These are phyloP conservation scores for Aspergillus sp. DNA, from an alignment of 2,329 filamentous ascomycete genomes.

Conservation along the genomic window DNA sequence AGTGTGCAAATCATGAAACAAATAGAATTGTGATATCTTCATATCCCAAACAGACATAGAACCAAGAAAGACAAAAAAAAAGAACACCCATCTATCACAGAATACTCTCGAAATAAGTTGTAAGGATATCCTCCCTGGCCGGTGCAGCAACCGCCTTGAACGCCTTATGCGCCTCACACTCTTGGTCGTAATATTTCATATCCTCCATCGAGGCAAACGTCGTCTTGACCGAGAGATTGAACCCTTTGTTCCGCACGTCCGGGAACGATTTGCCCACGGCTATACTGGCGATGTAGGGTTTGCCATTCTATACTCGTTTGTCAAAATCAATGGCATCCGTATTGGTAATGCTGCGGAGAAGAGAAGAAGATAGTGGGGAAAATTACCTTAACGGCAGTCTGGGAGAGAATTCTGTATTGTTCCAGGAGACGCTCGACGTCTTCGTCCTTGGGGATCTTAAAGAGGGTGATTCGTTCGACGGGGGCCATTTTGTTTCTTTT, in stretches of 20 bases:
- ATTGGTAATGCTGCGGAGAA: neutral
- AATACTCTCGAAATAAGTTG: constrained; percentile 30
- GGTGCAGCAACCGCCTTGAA: constrained; percentile 33
- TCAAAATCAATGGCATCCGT: neutral
- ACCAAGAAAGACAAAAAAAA: neutral
- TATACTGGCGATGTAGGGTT: constrained; percentile 59
- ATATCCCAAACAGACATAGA: neutral
- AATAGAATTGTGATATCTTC: constrained; percentile 5
- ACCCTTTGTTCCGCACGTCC: constrained; percentile 57
- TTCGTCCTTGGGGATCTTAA: constrained; percentile 44
- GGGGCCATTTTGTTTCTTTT: constrained; percentile 24
- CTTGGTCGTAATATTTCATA: constrained; percentile 61
- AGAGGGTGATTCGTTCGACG: constrained; percentile 46
- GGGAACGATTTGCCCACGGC: constrained; percentile 48
- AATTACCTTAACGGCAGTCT: constrained; percentile 39
- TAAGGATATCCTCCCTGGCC: constrained; percentile 30
- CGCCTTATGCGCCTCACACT: constrained; percentile 48
- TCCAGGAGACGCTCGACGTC: constrained; percentile 38
- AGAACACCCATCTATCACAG: constrained; percentile 12
- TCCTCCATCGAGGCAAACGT: constrained; percentile 58
- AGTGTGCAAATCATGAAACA: constrained; percentile 16
- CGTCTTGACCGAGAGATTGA: constrained; percentile 55
- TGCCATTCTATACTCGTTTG: constrained; percentile 49
- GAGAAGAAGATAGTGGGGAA: neutral
- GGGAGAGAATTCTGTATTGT: constrained; percentile 36